Conservation (phyloP, 2,329 filamentous ascomycete genomes). For the Penicillium aurantiogriseum region DNA sequence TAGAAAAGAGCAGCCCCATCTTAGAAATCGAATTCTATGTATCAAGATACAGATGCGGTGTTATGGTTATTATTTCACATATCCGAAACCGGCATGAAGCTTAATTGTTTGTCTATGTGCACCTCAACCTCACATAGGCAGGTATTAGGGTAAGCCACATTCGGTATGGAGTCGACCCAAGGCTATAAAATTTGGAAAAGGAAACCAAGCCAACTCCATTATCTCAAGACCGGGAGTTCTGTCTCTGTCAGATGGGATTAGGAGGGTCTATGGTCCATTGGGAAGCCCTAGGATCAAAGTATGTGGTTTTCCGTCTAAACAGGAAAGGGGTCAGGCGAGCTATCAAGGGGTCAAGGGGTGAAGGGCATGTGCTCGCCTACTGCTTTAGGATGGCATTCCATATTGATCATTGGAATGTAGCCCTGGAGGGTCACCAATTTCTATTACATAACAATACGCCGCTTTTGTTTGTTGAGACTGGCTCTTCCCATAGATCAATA, state of each 20-base stretch:
- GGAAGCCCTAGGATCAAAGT: no score
- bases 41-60: neutral
- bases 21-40: neutral
- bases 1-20: neutral
- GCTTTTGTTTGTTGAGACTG: neutral
- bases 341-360: neutral
- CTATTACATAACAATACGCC: neutral
- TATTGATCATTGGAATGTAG: neutral
- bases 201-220: no score
- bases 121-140: neutral
- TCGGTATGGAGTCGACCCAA: fast-evolving
- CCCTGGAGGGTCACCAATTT: neutral
- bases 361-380: neutral
- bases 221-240: no score
- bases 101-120: neutral
- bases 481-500: neutral
- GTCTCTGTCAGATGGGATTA: no score
- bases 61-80: neutral
- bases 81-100: neutral
- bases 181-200: no score
- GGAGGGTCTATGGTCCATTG: no score
- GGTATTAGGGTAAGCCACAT: no score
- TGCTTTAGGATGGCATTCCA: neutral
- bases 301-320: neutral
- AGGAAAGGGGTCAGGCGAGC: neutral